A percentile compares a stretch with the other conserved stretches of the same genome.
phyloP scores from a whole-genome alignment of 441 rosid species.

The Manihot esculenta region DNA sequence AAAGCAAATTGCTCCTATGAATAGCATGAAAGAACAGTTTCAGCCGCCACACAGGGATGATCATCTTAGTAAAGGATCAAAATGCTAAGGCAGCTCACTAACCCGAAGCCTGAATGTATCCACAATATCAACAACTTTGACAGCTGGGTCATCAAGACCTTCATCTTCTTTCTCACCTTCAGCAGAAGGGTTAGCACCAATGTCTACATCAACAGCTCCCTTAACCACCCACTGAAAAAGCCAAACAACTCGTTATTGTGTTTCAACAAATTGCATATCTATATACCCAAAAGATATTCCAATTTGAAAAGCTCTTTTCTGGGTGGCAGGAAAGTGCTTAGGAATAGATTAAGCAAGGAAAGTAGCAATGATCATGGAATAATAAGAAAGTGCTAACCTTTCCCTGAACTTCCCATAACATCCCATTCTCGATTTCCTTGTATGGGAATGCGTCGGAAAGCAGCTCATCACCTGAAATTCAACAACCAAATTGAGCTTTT shows the following conservation, averaged over 20 bases:
- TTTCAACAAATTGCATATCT: not conserved
- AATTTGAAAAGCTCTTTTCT: too few relatives aligned
- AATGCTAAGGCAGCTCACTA: not conserved
- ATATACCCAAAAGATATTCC: not conserved
- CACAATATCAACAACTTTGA: slow-evolving; percentile 80
- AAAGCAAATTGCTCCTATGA: slow-evolving; percentile 82
- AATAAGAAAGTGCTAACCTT: slow-evolving; percentile 40
- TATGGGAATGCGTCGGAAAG: slow-evolving; percentile 82
- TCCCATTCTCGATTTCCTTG: slow-evolving; percentile 68
- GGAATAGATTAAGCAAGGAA: too few relatives aligned
- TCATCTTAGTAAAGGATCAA: not conserved
- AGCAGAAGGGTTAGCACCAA: slow-evolving; percentile 94
- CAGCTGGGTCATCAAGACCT: slow-evolving; percentile 69
- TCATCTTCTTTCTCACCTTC: slow-evolving; percentile 77
- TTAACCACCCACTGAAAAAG: slow-evolving; percentile 65
- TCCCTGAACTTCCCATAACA: slow-evolving; percentile 86
- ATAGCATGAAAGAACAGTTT: slow-evolving; percentile 4
- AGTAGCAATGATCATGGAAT: not conserved
- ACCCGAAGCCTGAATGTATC: slow-evolving; percentile 96
- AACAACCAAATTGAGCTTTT: not conserved
- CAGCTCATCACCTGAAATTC: slow-evolving; percentile 77
- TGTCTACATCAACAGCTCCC: slow-evolving; percentile 70
- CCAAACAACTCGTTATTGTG: not conserved
- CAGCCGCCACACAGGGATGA: not conserved
- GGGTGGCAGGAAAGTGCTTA: too few relatives aligned